Conservation (phyloP, 2,329 filamentous ascomycete species). For the Ceratocystis smalleyi region DNA sequence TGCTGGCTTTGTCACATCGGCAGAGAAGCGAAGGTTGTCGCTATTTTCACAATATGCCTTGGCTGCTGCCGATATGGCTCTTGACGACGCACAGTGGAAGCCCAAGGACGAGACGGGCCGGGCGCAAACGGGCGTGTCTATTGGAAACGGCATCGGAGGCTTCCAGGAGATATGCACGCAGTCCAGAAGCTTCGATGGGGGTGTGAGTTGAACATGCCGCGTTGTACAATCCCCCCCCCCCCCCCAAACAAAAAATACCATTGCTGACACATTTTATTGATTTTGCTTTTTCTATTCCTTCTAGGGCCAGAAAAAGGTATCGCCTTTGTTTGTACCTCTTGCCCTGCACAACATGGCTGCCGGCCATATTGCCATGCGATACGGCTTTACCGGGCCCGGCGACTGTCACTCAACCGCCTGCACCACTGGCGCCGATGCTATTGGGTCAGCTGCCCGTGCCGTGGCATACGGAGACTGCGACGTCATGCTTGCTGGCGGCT, state of each 20-base stretch:
- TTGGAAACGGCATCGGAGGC: constrained; percentile 92
- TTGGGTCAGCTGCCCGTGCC: constrained; percentile 86
- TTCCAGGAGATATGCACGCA: constrained; percentile 81
- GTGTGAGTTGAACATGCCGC: constrained; percentile 34
- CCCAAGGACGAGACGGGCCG: constrained; percentile 43
- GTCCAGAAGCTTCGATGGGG: constrained; percentile 56
- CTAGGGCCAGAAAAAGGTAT: constrained; percentile 87
- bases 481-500: constrained; percentile 90
- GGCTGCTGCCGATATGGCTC: constrained; percentile 70
- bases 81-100: constrained; percentile 67
- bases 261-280: not conserved
- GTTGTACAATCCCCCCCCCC: not conserved
- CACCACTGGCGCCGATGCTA: constrained; percentile 86
- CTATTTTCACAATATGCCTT: constrained; percentile 82
- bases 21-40: constrained; percentile 65
- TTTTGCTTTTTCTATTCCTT: not conserved
- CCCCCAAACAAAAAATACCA: not conserved
- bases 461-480: constrained; percentile 83
- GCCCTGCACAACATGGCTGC: constrained; percentile 90
- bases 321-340: constrained; percentile 82
- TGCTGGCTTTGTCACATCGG: constrained; percentile 35
- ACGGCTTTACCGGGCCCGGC: constrained; percentile 80
- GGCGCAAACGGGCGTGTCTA: constrained; percentile 72
- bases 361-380: constrained; percentile 84
- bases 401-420: constrained; percentile 89